A percentile compares a stretch with the other conserved stretches of the same genome.
These are phyloP conservation scores for Xylaria venustula DNA, from an alignment of 495 filamentous ascomycete genomes.

Conservation along the genomic window DNA sequence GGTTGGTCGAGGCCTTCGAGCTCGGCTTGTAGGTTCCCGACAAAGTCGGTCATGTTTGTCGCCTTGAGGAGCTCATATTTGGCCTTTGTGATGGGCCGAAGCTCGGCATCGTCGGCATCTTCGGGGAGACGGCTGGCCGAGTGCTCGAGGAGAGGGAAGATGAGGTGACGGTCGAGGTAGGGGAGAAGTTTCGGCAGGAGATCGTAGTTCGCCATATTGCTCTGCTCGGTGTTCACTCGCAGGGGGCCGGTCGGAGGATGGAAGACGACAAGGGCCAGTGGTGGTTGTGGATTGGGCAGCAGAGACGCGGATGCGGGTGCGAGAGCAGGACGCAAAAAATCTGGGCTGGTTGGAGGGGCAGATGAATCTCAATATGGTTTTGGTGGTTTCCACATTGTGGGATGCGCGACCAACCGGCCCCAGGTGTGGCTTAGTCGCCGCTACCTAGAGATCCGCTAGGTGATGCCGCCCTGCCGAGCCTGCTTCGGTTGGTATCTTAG, in stretches of 20 bases:
- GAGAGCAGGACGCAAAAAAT: constrained; percentile 8
- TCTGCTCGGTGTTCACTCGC: not conserved
- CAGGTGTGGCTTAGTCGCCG: not conserved
- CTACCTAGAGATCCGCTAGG: no score
- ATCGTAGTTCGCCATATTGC: constrained; percentile 76
- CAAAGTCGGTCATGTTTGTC: constrained; percentile 98
- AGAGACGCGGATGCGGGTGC: constrained; percentile 3
- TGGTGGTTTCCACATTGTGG: constrained; percentile 20
- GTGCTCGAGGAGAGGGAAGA: constrained; percentile 93
- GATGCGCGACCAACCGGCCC: constrained; percentile 6
- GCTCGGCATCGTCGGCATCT: constrained; percentile 56
- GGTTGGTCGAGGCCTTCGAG: constrained; percentile 75
- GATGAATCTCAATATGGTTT: constrained; percentile 12
- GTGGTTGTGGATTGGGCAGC: no score
- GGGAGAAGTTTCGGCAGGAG: constrained; percentile 84
- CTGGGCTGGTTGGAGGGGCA: constrained; percentile 15
- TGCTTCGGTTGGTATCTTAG: no score
- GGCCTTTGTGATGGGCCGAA: constrained; percentile 70
- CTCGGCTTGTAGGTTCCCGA: constrained; percentile 82
- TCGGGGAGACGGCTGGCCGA: constrained; percentile 55
- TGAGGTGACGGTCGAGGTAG: constrained; percentile 91
- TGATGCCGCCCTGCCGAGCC: no score
- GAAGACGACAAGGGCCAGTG: no score
- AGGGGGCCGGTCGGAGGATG: no score
- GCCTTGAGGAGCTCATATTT: constrained; percentile 91